Percentiles rank a stretch among this genome's conserved stretches.
Evolutionary conservation across 225 moss, liverwort and hornwort species (phyloP).

Genomic region (Asterella californica): DNA sequence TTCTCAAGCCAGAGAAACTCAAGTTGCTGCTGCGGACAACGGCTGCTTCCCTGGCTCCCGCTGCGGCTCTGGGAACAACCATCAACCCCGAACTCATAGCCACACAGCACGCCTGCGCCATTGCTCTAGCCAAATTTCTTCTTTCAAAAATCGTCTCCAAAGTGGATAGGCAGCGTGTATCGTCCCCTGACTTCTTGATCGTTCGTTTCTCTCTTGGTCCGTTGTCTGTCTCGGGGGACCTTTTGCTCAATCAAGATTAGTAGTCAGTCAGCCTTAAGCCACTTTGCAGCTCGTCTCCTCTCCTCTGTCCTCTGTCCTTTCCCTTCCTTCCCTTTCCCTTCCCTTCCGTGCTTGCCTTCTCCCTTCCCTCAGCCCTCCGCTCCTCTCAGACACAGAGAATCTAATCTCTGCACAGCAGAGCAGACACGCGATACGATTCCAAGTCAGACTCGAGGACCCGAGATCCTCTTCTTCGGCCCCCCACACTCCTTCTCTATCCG

Average conservation of each 20-base stretch:
- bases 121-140: slow-evolving; percentile 19
- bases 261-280: not conserved
- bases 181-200: slow-evolving; percentile 14
- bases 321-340: not conserved
- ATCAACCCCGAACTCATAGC: slow-evolving; percentile 8
- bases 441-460: slow-evolving; percentile 1
- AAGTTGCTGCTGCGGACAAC: slow-evolving; percentile 13
- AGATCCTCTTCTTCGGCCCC: not conserved
- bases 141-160: not conserved
- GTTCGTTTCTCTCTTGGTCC: not conserved
- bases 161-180: slow-evolving; percentile 4
- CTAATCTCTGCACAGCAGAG: slow-evolving; percentile 7
- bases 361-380: not conserved
- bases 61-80: slow-evolving; percentile 4
- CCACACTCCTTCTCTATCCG: not conserved
- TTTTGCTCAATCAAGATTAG: slow-evolving; percentile 13
- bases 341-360: not conserved
- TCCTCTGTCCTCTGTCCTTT: not conserved
- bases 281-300: slow-evolving; percentile 7
- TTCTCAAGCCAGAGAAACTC: slow-evolving; percentile 30
- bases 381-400: slow-evolving; percentile 15
- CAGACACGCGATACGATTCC: slow-evolving; percentile 17
- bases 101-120: slow-evolving; percentile 15
- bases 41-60: not conserved
- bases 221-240: slow-evolving; percentile 1